These are phyloP conservation scores for Clavispora asparagi DNA, from an alignment of 805 yeast genomes.

Conservation along the genomic window DNA sequence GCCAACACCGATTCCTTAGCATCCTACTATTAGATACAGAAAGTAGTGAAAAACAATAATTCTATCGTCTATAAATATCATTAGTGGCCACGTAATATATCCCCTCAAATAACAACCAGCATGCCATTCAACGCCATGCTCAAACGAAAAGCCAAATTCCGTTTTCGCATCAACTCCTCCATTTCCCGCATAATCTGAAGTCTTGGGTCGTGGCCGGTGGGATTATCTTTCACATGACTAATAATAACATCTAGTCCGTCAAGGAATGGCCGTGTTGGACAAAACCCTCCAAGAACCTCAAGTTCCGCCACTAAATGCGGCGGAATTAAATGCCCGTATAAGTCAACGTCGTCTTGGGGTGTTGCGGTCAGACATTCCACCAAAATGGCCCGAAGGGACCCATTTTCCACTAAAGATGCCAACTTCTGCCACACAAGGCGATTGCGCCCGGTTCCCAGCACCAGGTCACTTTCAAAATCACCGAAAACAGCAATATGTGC, in stretches of 20 bases:
- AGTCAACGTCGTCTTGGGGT: constrained; percentile 33
- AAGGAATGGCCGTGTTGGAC: constrained; percentile 23
- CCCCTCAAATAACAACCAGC: constrained; percentile 26
- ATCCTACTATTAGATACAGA: no score
- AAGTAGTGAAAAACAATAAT: no score
- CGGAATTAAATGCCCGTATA: constrained; percentile 84
- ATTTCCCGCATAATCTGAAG: constrained; percentile 46
- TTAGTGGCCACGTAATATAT: no score
- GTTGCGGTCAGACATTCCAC: constrained; percentile 69
- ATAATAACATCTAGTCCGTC: constrained; percentile 44
- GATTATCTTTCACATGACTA: constrained; percentile 33
- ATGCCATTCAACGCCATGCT: constrained; percentile 55
- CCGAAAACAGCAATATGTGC: constrained; percentile 64
- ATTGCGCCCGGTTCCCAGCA: constrained; percentile 37
- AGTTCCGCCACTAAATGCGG: constrained; percentile 56
- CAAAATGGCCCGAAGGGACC: constrained; percentile 48
- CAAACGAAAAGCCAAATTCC: constrained; percentile 41
- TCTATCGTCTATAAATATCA: no score
- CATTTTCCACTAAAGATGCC: constrained; percentile 39
- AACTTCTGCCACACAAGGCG: constrained; percentile 52
- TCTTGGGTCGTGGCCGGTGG: constrained; percentile 49
- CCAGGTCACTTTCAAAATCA: constrained; percentile 69
- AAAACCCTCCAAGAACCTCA: constrained; percentile 12
- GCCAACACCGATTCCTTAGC: no score
- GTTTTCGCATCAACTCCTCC: constrained; percentile 28